These are phyloP conservation scores for Reutealis trisperma DNA, from an alignment of 345 rosid species.

Conservation along the genomic window DNA sequence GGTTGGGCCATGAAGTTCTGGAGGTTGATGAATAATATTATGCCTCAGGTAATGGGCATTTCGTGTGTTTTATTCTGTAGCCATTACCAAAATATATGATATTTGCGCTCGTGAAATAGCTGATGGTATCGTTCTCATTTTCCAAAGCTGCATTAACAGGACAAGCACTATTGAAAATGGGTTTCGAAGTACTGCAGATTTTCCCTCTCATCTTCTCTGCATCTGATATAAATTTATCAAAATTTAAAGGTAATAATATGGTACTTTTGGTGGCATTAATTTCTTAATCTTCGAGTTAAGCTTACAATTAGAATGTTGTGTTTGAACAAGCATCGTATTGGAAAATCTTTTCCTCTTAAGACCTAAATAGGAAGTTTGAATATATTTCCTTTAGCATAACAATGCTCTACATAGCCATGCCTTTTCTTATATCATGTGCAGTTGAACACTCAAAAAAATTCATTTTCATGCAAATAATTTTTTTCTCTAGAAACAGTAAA, in stretches of 20 bases:
- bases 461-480: not conserved
- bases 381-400: no score
- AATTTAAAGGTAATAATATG: no score
- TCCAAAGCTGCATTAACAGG: slow-evolving; percentile 62
- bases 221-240: no score
- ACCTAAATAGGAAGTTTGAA: no score
- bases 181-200: slow-evolving; percentile 54
- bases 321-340: not conserved
- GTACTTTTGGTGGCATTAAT: no score
- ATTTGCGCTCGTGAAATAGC: slow-evolving; percentile 64
- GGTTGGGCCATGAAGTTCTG: no score
- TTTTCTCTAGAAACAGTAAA: no score
- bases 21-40: not conserved
- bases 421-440: not conserved
- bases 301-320: no score
- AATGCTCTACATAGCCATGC: not conserved
- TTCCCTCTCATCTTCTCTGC: not conserved
- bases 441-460: no score
- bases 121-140: slow-evolving; percentile 53
- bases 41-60: slow-evolving; percentile 38
- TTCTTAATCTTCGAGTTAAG: no score
- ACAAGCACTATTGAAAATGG: slow-evolving; percentile 50
- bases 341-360: no score
- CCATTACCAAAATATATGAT: slow-evolving; percentile 58
- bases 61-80: slow-evolving; percentile 70